phyloP scores from a whole-genome alignment of 441 rosid species.

The Lepidium campestre region DNA sequence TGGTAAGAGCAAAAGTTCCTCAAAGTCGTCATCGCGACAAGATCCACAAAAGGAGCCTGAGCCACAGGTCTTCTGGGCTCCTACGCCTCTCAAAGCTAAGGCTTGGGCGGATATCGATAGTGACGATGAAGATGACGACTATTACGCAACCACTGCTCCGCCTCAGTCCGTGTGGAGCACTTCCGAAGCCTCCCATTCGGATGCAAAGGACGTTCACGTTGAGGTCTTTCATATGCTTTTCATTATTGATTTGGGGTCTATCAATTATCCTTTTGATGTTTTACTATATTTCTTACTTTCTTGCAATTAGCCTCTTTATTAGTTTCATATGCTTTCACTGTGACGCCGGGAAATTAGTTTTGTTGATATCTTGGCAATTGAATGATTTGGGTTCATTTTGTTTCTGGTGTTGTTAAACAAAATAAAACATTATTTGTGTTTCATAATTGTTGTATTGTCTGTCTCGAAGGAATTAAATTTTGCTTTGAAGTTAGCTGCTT shows the following conservation, averaged over 20 bases:
- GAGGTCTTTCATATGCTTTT: conserved; percentile 34
- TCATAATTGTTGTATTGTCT: neutral
- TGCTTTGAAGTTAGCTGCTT: neutral
- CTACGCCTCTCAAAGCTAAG: conserved; percentile 50
- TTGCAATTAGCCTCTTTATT: neutral
- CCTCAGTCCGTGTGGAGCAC: conserved; percentile 43
- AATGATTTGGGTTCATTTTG: neutral
- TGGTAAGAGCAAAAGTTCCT: conserved; percentile 37
- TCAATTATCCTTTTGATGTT: neutral
- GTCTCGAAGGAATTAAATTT: neutral
- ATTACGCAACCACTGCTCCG: conserved; percentile 68
- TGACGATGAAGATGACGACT: conserved; percentile 68
- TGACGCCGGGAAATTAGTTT: neutral
- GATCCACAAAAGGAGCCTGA: conserved; percentile 35
- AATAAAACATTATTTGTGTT: neutral
- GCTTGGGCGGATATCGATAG: conserved; percentile 90
- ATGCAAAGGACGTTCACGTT: conserved; percentile 30
- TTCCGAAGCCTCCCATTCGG: conserved; percentile 29
- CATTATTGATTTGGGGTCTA: neutral
- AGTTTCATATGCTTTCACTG: neutral
- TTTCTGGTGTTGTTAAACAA: neutral
- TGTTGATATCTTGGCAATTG: neutral
- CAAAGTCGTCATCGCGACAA: conserved; percentile 35
- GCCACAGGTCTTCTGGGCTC: conserved; percentile 66
- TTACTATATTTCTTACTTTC: neutral